Base-by-base conservation (phyloP, 177 flowering plant species). In the Vitis hybrid region DNA sequence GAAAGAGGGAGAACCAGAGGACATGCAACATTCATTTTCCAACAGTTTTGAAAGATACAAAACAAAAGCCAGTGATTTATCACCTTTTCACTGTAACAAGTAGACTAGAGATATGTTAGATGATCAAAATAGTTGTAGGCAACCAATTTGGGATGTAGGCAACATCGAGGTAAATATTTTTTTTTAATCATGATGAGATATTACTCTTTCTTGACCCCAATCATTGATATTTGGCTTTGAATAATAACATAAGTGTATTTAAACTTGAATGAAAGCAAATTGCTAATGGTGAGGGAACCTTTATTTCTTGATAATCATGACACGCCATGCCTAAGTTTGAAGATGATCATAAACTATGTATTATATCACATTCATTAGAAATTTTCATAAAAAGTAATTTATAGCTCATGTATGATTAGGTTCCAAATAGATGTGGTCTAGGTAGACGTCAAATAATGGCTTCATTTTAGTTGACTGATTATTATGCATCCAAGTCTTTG, bases 101-200 rank as follows among this genome's bases (percentile, higher is more conserved):
- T 75, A 58, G 62, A 67, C 39, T 60, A 71, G 61, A 69, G 77
- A 76, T 51, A 16, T 57, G 63, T 49, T 74, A 63, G 65, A 21
- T 45, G 75, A 71, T 74, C 65, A 59, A 10, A 80, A 64, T 59
- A 75, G 63, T 69, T 68, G 67, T 67, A 78, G 86, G 76, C 86
- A 79, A 67, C 88, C 85, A 60, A 80, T 85, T 87, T 82, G 73
- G 33, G 90, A 84, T 66, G 86, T 84, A 1, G 89, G 86, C 57
- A 86, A 88, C 75, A 76, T 82, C 58, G 88, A 85, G 90, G 93
- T 89, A 73, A 62, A 51, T 21, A 53, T 45, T 21, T 5, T 21
- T 5, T 21, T 52, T 52, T 48, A 9, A 31, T 45, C 18, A 33
- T 63, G 11, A n/a, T 53, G 29, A 1, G 26, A 8, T n/a, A 4